Evolutionary conservation across 1,139 yeast species (phyloP).

Genomic region (Blastobotrys apis): DNA sequence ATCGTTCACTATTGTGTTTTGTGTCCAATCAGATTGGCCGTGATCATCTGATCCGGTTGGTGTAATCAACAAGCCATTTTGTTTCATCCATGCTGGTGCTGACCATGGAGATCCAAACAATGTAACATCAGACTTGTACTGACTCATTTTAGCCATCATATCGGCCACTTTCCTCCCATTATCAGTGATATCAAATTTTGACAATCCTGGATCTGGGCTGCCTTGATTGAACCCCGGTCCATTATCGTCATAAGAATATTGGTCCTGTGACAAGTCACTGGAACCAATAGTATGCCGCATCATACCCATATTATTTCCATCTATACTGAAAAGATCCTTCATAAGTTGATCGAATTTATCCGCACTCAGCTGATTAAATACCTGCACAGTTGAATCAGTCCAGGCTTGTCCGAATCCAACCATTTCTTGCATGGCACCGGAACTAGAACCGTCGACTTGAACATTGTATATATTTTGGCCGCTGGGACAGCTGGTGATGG

Average conservation of each 20-base stretch:
- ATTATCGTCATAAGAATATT: conserved; percentile 11
- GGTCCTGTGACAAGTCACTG: conserved; percentile 6
- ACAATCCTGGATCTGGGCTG: conserved; percentile 8
- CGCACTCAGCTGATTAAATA: conserved; percentile 5
- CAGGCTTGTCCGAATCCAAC: conserved; percentile 17
- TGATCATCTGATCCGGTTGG: no score
- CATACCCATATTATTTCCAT: conserved; percentile 16
- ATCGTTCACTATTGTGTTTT: no score
- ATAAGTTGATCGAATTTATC: conserved; percentile 11
- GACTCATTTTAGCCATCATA: conserved; percentile 14
- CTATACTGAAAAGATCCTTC: conserved; percentile 14
- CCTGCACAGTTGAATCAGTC: conserved; percentile 15
- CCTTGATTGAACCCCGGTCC: conserved; percentile 3
- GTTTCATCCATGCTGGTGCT: conserved; percentile 23
- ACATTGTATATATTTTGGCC: conserved; percentile 1
- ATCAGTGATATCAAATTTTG: conserved; percentile 8
- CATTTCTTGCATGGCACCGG: conserved; percentile 13
- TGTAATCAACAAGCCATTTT: conserved; percentile 12
- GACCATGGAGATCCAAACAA: conserved; percentile 21
- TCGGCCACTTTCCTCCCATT: conserved; percentile 14
- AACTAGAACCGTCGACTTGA: conserved; percentile 6
- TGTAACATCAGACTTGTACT: conserved; percentile 15
- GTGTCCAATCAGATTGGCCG: no score
- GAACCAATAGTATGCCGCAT: conserved; percentile 17
- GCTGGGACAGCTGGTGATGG: not conserved